Conservation (phyloP, 2,329 filamentous ascomycete species). For the Epichloe bromicola region DNA sequence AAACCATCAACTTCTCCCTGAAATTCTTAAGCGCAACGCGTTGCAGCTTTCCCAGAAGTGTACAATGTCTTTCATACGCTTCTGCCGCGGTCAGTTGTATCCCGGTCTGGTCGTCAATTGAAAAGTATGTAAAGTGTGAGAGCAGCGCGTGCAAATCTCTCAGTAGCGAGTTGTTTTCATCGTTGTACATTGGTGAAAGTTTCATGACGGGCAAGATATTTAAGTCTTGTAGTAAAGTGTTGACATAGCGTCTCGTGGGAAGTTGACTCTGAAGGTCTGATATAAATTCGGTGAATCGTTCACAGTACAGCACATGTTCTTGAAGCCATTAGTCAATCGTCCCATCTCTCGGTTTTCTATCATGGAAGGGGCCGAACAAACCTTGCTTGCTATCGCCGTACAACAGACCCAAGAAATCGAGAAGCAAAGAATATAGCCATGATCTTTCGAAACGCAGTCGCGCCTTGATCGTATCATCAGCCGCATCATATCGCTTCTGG, state of each 20-base stretch:
- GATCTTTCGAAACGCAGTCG: conserved; percentile 80
- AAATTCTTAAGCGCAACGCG: conserved; percentile 67
- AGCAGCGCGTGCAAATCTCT: conserved; percentile 72
- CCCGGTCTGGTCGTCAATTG: conserved; percentile 83
- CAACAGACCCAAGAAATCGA: conserved; percentile 69
- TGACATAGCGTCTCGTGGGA: conserved; percentile 87
- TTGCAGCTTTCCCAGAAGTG: conserved; percentile 65
- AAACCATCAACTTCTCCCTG: conserved; percentile 77
- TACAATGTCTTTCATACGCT: conserved; percentile 70
- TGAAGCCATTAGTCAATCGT: background rate
- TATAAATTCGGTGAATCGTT: conserved; percentile 84
- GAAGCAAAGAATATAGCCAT: conserved; percentile 77
- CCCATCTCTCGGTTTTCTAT: background rate
- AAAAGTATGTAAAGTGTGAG: conserved; percentile 75
- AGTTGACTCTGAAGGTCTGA: conserved; percentile 86
- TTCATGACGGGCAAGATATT: conserved; percentile 68
- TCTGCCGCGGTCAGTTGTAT: conserved; percentile 58
- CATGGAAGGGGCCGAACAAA: conserved; percentile 13
- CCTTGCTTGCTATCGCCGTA: conserved; percentile 42
- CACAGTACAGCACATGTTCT: conserved; percentile 49
- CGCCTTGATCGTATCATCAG: conserved; percentile 66
- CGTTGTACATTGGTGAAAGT: conserved; percentile 65
- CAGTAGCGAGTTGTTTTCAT: conserved; percentile 62
- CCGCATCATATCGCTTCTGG: conserved; percentile 73
- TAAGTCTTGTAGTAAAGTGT: conserved; percentile 73